phyloP scores from a whole-genome alignment of 2,329 filamentous ascomycete species.

The Aureobasidium sp. region DNA sequence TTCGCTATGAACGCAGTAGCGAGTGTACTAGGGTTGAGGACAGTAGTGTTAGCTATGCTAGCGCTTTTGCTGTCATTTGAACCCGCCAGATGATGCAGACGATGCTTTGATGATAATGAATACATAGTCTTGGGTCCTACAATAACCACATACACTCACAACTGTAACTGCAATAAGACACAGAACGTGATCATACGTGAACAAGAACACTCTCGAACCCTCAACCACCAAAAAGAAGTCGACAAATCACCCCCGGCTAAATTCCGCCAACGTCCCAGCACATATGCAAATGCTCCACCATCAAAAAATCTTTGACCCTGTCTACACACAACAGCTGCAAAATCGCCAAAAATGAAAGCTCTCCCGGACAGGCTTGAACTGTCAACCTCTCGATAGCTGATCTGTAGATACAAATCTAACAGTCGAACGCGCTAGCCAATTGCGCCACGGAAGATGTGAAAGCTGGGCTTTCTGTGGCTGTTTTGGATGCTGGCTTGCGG shows the following conservation, averaged over 20 bases:
- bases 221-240: too few relatives aligned
- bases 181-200: too few relatives aligned
- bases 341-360: neutral
- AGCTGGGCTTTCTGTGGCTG: slow-evolving; percentile 1
- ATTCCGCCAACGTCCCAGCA: neutral
- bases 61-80: slow-evolving; percentile 74
- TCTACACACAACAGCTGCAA: neutral
- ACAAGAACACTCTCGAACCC: too few relatives aligned
- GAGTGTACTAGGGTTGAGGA: slow-evolving; percentile 61
- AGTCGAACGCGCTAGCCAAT: slow-evolving; percentile 15
- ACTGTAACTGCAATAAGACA: too few relatives aligned
- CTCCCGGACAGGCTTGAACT: slow-evolving; percentile 13
- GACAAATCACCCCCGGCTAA: neutral
- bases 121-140: neutral
- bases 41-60: slow-evolving; percentile 91
- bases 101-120: neutral
- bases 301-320: neutral
- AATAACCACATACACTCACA: too few relatives aligned
- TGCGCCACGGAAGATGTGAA: slow-evolving; percentile 10
- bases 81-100: too few relatives aligned
- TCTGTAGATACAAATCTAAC: neutral
- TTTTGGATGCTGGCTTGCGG: neutral
- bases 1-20: slow-evolving; percentile 81
- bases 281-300: neutral
- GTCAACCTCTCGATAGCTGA: slow-evolving; percentile 11